These are phyloP conservation scores for Dissophora globulifera DNA, from an alignment of 192 early-diverging fungal genomes.

Conservation along the genomic window DNA sequence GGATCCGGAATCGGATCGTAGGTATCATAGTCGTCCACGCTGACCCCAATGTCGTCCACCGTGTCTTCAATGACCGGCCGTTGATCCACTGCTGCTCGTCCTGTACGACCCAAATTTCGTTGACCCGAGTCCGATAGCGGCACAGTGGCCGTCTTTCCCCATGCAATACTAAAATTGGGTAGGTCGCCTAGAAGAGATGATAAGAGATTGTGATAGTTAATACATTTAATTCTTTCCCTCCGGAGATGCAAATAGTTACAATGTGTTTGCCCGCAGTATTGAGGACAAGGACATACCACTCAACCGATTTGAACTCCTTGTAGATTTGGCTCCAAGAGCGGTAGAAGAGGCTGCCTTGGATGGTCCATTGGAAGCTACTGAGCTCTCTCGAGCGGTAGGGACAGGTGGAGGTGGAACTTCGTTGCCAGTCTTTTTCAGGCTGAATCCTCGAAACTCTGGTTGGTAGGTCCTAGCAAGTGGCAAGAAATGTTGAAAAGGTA, in stretches of 20 bases:
- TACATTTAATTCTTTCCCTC: neutral
- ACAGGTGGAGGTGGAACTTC: neutral
- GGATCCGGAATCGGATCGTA: neutral
- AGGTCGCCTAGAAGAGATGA: slow-evolving; percentile 3
- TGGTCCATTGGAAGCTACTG: neutral
- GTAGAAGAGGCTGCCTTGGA: no score
- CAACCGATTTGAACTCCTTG: neutral
- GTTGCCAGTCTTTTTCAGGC: neutral
- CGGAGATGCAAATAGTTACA: neutral
- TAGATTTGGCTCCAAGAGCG: neutral
- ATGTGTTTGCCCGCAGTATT: no score
- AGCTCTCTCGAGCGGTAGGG: neutral
- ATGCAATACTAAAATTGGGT: slow-evolving; percentile 18
- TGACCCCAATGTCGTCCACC: neutral
- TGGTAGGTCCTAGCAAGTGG: slow-evolving; percentile 16
- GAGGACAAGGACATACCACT: neutral
- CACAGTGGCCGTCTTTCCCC: neutral
- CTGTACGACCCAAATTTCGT: no score
- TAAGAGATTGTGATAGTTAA: neutral
- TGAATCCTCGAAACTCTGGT: slow-evolving; percentile 30
- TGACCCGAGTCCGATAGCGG: no score
- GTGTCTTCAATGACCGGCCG: slow-evolving; percentile 8
- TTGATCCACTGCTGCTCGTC: neutral
- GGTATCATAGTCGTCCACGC: neutral
- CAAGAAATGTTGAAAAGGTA: neutral